Percentiles rank a stretch among this genome's conserved stretches.
Evolutionary conservation across 1,139 yeast species (phyloP).

Genomic region (Wickerhamomyces sp.): DNA sequence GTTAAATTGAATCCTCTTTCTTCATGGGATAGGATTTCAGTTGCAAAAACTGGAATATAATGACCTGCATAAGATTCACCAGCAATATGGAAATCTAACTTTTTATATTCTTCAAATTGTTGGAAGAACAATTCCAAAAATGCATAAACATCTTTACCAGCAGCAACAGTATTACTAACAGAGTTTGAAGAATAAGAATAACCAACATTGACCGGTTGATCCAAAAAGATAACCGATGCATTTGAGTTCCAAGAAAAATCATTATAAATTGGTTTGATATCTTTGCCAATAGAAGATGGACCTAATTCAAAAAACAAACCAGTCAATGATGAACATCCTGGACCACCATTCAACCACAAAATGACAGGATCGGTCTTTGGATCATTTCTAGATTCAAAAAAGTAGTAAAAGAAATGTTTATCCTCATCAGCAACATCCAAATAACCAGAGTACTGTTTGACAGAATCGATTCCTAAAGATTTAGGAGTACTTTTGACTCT

Average conservation of each 20-base stretch:
- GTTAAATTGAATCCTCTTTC: constrained; percentile 81
- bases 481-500: constrained; percentile 52
- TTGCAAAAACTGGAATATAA: constrained; percentile 89
- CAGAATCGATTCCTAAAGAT: constrained; percentile 67
- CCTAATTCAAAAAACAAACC: constrained; percentile 93
- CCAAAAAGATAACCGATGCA: constrained; percentile 87
- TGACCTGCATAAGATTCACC: constrained; percentile 99
- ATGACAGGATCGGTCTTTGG: constrained; percentile 81
- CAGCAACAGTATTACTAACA: constrained; percentile 76
- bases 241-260: constrained; percentile 85
- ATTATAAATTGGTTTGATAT: constrained; percentile 67
- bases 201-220: constrained; percentile 94
- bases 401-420: constrained; percentile 82
- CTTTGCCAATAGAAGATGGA: constrained; percentile 65
- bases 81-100: constrained; percentile 83
- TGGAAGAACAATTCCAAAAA: constrained; percentile 86
- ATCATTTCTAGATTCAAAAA: constrained; percentile 86
- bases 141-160: constrained; percentile 90
- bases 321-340: constrained; percentile 86
- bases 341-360: constrained; percentile 89
- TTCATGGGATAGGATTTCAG: constrained; percentile 74
- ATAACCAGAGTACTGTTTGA: constrained; percentile 83
- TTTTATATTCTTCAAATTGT: constrained; percentile 79
- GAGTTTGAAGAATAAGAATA: constrained; percentile 67
- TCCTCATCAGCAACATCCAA: constrained; percentile 79